These are phyloP conservation scores for Phytomonas sp. DNA, from an alignment of 208 protist species.

Conservation along the genomic window DNA sequence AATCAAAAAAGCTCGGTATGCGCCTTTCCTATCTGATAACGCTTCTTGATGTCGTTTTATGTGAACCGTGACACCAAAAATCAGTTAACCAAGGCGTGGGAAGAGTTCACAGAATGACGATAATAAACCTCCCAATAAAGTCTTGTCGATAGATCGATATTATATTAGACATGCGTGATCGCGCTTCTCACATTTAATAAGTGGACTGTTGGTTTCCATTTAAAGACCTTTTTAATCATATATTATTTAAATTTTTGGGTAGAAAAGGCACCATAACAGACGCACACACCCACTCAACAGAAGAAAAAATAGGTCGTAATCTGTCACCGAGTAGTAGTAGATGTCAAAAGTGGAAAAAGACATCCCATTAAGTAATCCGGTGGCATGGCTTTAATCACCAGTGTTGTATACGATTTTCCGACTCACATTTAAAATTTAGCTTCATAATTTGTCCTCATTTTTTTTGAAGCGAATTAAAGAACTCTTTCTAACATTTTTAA, in stretches of 20 bases:
- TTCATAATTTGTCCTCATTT: not conserved
- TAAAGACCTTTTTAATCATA: not conserved
- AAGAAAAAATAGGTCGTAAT: not conserved
- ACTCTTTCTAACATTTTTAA: not conserved
- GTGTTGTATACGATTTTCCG: not conserved
- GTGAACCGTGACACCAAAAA: not conserved
- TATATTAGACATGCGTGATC: not conserved
- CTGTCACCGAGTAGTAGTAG: not conserved
- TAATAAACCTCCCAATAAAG: not conserved
- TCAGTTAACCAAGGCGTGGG: not conserved
- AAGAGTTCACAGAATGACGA: not conserved
- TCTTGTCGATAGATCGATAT: not conserved
- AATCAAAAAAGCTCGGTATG: slow-evolving; percentile 6
- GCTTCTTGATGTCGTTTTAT: not conserved
- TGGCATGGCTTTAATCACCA: not conserved
- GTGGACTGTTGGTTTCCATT: not conserved
- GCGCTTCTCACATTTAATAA: not conserved
- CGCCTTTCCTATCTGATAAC: not conserved
- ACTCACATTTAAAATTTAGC: not conserved
- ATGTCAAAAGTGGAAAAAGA: not conserved
- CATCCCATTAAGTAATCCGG: slow-evolving; percentile 7
- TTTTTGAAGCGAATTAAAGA: not conserved
- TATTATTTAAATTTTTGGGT: not conserved
- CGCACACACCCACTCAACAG: not conserved
- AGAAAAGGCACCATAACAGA: not conserved